Evolutionary conservation across 2,329 filamentous ascomycete species (phyloP).

Genomic region (Exophiala aquamarina): DNA sequence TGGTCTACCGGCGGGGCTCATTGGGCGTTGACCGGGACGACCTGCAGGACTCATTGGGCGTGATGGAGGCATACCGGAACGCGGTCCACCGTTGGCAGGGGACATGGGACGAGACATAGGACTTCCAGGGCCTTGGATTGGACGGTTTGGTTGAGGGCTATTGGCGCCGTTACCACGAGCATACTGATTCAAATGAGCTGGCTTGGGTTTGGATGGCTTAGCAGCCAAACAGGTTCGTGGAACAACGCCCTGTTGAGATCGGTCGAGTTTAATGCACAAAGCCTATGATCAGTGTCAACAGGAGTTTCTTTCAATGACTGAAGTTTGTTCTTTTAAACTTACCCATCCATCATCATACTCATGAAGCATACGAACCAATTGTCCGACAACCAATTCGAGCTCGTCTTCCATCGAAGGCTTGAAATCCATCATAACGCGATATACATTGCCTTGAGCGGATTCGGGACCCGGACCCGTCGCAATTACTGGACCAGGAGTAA

Average conservation of each 20-base stretch:
- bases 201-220: slow-evolving; percentile 83
- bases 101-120: slow-evolving; percentile 29
- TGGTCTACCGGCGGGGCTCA: slow-evolving; percentile 27
- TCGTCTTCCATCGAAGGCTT: slow-evolving; percentile 91
- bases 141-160: background rate
- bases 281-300: slow-evolving; percentile 55
- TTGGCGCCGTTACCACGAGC: slow-evolving; percentile 38
- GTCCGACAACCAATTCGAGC: slow-evolving; percentile 74
- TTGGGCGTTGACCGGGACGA: slow-evolving; percentile 23
- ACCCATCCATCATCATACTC: slow-evolving; percentile 99
- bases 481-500: slow-evolving; percentile 41
- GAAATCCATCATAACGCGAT: slow-evolving; percentile 94
- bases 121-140: slow-evolving; percentile 15
- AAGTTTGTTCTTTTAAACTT: slow-evolving; percentile 46
- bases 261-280: slow-evolving; percentile 86
- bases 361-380: slow-evolving; percentile 84
- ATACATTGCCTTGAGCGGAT: slow-evolving; percentile 65
- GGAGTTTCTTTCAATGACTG: slow-evolving; percentile 31
- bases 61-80: slow-evolving; percentile 30
- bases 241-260: slow-evolving; percentile 87
- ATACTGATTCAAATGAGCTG: slow-evolving; percentile 57
- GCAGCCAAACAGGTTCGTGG: slow-evolving; percentile 92
- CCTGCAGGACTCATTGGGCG: slow-evolving; percentile 33
- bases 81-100: slow-evolving; percentile 30
- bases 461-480: slow-evolving; percentile 51